Evolutionary conservation across 441 rosid species (phyloP), one percentile per base, ranked within the genome.

Genomic region (Populus hybrid): DNA sequence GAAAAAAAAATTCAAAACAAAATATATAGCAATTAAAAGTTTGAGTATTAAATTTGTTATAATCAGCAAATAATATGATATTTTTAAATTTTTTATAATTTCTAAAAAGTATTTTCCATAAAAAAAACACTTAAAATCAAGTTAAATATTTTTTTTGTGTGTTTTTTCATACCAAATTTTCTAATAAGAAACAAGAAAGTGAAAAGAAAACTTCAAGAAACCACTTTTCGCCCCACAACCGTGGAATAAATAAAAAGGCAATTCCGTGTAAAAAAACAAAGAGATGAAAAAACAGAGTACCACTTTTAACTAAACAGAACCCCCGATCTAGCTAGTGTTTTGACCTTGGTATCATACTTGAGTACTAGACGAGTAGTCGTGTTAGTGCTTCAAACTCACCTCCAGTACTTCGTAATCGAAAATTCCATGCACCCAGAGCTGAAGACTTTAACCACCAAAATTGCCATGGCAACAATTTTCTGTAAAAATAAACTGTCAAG

Each of bases 361-460:
- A 10, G 46, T 10, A 10, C 14, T 40, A 40, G 23, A n/a, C 65
- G 24, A 8, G 66, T 63, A 12, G 66, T 63, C 26, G 66, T 10
- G 26, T 63, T 21, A 63, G 26, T 9, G 66, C 66, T 21, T 61
- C 66, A n/a, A 69, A 70, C 89, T 86, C 79, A 89, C 95, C 90
- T 69, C 76, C 40, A 63, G 16, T 4, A 59, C 69, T 69, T 36
- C 26, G 72, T 42, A 72, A 32, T 46, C 66, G 61, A 71, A 75
- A 63, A 73, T 34, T 75, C 68, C 12, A 20, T 8, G 73, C 10
- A 67, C n/a, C 57, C 16, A 85, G 77, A 67, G 83, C 65, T 14
- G 80, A 78, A 80, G 78, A 71, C 68, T 59, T 68, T 50, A 59
- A 75, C 89, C 86, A 82, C 86, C 81, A 67, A 50, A 74, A 35